phyloP scores from a whole-genome alignment of 2,329 filamentous ascomycete species.

The Colletotrichum noveboracense region DNA sequence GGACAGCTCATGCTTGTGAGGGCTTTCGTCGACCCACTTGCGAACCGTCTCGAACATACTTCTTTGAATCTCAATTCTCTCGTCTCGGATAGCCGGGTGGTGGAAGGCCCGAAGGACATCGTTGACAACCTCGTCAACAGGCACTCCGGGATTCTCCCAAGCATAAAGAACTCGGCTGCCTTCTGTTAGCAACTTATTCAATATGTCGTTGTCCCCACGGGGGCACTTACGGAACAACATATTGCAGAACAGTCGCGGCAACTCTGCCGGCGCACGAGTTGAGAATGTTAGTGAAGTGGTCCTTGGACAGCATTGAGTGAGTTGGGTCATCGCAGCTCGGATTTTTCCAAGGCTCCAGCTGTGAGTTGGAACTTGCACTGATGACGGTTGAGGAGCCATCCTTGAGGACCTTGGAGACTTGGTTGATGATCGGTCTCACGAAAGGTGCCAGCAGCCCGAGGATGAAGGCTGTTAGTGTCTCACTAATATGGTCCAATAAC shows the following conservation, averaged over 20 bases:
- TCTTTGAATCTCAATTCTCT: conserved; percentile 77
- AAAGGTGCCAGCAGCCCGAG: conserved; percentile 91
- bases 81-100: conserved; percentile 83
- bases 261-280: conserved; percentile 80
- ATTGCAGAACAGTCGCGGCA: conserved; percentile 79
- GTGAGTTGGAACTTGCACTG: conserved; percentile 71
- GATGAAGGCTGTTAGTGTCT: conserved; percentile 90
- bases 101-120: conserved; percentile 88
- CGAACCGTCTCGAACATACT: conserved; percentile 90
- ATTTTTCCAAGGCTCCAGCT: conserved; percentile 83
- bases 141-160: conserved; percentile 86
- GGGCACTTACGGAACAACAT: conserved; percentile 73
- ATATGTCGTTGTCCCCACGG: background rate
- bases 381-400: conserved; percentile 79
- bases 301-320: conserved; percentile 83
- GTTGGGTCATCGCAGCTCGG: conserved; percentile 78
- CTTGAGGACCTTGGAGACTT: conserved; percentile 84
- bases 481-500: conserved; percentile 91
- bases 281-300: conserved; percentile 81
- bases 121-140: conserved; percentile 81
- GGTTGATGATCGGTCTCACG: conserved; percentile 87
- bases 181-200: conserved; percentile 24
- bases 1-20: conserved; percentile 73
- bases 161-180: conserved; percentile 80
- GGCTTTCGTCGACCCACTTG: conserved; percentile 76